Base-by-base conservation (phyloP, 2,329 filamentous ascomycete genomes). In the Ophiostoma perfectum region DNA sequence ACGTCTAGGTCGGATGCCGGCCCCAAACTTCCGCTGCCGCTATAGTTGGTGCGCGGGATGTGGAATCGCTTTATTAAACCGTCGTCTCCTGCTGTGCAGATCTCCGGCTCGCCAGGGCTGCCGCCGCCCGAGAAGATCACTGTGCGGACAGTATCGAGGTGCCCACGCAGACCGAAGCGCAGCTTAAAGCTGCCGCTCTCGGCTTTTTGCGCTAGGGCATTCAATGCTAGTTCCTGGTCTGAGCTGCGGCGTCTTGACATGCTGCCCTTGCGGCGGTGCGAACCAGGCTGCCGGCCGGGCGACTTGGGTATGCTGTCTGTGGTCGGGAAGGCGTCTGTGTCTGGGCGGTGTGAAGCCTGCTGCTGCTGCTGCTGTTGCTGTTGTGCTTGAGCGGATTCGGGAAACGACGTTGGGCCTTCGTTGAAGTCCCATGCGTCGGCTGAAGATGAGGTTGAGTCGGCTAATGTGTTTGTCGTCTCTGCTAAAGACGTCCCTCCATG, bases 91-190 rank as follows among this genome's bases (percentile, higher is more conserved):
- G 91, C 92, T 3, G 94, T 99, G 79, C 94, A 98, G 67, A 99
- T 94, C 78, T 99, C 95, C 1, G 95, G 95, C 76, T 99, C 95
- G 3, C 92, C 92, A 3, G 93, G 93, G 75, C 93, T 97, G 70
- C 95, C 95, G 58, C 95, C 95, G 38, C 95, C 95, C 0, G 93
- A 98, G 79, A 99, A 99, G 72, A 97, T 96, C 69, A 98, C 92
- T 0, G 92, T 92, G 55, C 95, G 89, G 5, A 99, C 92, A 2
- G 96, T 93, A 76, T 98, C 93, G 1, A 99, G 84, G 77, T 99
- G 95, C 1, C 95, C 95, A 66, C 94, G 86, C 4, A 99, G 83
- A 4, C 93, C 94, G 76, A 97, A 98, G 66, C 93, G 88, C 69
- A 98, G 89, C 78, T 96, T 97, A 81, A 99, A 98, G 73, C 86